phyloP scores from a whole-genome alignment of 108 stramenopile genomes.

The Fistulifera pelliculosa region DNA sequence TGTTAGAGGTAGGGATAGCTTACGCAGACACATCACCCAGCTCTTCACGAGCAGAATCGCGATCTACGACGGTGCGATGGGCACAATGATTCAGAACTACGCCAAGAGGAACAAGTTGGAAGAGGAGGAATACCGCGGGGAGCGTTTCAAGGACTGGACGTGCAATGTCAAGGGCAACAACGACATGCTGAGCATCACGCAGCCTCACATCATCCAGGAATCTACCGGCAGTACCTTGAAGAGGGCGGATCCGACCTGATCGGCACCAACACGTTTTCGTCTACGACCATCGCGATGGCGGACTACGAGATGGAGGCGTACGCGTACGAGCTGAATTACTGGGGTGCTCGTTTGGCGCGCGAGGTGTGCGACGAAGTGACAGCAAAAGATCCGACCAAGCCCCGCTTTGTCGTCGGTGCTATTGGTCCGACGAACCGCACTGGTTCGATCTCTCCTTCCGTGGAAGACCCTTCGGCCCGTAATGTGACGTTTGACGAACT shows the following conservation, averaged over 20 bases:
- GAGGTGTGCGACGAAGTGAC: slow-evolving; percentile 91
- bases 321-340: slow-evolving; percentile 89
- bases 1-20: slow-evolving; percentile 79
- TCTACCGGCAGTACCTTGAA: slow-evolving; percentile 88
- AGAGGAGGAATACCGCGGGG: slow-evolving; percentile 91
- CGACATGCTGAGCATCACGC: slow-evolving; percentile 88
- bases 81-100: slow-evolving; percentile 96
- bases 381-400: slow-evolving; percentile 81
- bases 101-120: slow-evolving; percentile 75
- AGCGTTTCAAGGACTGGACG: slow-evolving; percentile 80
- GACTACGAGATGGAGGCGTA: slow-evolving; percentile 92
- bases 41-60: slow-evolving; percentile 68
- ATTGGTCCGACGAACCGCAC: slow-evolving; percentile 95
- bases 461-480: slow-evolving; percentile 83
- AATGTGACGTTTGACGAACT: slow-evolving; percentile 97
- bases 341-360: slow-evolving; percentile 79
- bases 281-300: slow-evolving; percentile 92
- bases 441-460: slow-evolving; percentile 89
- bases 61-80: slow-evolving; percentile 96
- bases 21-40: slow-evolving; percentile 70
- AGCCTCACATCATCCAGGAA: slow-evolving; percentile 87
- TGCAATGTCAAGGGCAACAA: slow-evolving; percentile 93
- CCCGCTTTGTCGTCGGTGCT: slow-evolving; percentile 94
- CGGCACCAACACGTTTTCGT: slow-evolving; percentile 95
- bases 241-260: slow-evolving; percentile 84